Evolutionary conservation across 257 asterid genomes (phyloP).

Genomic region (Nicotiana otophora): DNA sequence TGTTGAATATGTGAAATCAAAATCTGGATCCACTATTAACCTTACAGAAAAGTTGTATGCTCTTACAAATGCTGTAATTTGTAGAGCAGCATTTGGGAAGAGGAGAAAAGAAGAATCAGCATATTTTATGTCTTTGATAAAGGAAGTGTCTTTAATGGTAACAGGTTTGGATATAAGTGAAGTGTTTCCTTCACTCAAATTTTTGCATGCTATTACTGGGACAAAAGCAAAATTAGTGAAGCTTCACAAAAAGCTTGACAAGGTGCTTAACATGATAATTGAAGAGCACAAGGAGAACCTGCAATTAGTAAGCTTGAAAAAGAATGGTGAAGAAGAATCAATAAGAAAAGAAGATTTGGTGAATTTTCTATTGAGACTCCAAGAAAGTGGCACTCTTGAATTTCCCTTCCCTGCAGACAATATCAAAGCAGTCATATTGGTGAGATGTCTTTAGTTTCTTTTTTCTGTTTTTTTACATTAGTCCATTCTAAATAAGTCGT

Average conservation of each 20-base stretch:
- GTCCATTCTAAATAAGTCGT: no score
- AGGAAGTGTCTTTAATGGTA: not conserved
- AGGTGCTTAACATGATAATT: not conserved
- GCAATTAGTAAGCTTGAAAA: not conserved
- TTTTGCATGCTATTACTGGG: not conserved
- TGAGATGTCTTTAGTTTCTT: not conserved
- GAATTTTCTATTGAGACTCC: not conserved
- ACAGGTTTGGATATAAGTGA: slow-evolving; percentile 2
- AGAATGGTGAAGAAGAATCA: not conserved
- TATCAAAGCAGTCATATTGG: slow-evolving; percentile 4
- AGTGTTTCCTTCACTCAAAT: slow-evolving; percentile 4
- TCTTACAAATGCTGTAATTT: slow-evolving; percentile 5
- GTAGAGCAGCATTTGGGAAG: slow-evolving; percentile 1
- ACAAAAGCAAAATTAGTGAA: not conserved
- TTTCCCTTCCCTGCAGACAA: not conserved
- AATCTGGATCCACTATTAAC: not conserved
- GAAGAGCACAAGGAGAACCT: not conserved
- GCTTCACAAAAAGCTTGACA: not conserved
- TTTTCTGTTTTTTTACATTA: no score
- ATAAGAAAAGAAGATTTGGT: not conserved
- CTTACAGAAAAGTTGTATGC: not conserved
- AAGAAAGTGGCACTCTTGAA: not conserved
- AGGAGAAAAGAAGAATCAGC: not conserved
- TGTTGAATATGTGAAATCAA: not conserved
- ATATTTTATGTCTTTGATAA: not conserved